A percentile compares a stretch with the other conserved stretches of the same genome.
Evolutionary conservation across 352 stramenopile species (phyloP).

Genomic region (Aphanomyces astaci): DNA sequence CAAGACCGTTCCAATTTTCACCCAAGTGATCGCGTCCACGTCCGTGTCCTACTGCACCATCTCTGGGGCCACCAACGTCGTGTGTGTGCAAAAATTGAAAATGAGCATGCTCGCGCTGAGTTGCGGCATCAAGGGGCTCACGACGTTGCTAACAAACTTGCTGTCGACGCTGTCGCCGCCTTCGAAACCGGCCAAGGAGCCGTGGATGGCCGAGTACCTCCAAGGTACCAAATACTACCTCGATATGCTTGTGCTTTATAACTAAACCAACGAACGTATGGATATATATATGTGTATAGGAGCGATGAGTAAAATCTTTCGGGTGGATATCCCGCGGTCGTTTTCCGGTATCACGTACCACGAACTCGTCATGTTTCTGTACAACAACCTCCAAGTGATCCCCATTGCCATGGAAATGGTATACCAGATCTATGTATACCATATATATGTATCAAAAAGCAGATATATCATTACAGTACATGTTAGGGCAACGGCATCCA

Average conservation of each 20-base stretch:
- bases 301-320: constrained; percentile 34
- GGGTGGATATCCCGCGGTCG: constrained; percentile 67
- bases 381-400: constrained; percentile 61
- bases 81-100: constrained; percentile 62
- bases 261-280: background rate
- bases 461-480: too few species aligned
- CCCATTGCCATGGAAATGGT: constrained; percentile 54
- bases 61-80: constrained; percentile 63
- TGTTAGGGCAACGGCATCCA: constrained; percentile 44
- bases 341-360: constrained; percentile 75
- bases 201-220: constrained; percentile 14
- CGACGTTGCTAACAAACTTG: constrained; percentile 62
- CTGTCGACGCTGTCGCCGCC: constrained; percentile 27
- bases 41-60: constrained; percentile 61
- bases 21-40: constrained; percentile 60
- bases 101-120: constrained; percentile 61
- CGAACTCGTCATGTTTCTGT: constrained; percentile 70
- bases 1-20: constrained; percentile 61
- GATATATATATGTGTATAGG: background rate
- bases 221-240: background rate
- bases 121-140: constrained; percentile 53
- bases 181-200: background rate
- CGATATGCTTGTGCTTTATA: background rate
- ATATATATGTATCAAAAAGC: too few species aligned
- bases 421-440: background rate